These are phyloP conservation scores for Agapanthus africanus DNA, from an alignment of 106 monocot species.

Conservation along the genomic window DNA sequence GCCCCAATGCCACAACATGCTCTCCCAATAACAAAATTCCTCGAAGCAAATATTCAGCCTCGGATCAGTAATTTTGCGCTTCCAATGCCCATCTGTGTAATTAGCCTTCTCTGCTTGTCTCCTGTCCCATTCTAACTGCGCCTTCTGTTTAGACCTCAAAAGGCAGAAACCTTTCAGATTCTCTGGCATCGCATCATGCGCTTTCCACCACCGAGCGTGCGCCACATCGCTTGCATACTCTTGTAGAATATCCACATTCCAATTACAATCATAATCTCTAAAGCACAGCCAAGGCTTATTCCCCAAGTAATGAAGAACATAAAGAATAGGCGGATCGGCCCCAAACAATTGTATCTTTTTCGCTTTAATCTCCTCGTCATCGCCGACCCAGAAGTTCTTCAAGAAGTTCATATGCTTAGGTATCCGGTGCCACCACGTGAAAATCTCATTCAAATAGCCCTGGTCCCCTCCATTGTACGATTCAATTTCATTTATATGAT, in stretches of 20 bases:
- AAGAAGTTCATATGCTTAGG: slow-evolving; percentile 52
- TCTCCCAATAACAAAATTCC: slow-evolving; percentile 49
- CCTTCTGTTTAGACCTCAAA: slow-evolving; percentile 52
- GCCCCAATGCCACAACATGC: slow-evolving; percentile 49
- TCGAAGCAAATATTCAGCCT: slow-evolving; percentile 32
- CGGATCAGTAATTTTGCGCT: slow-evolving; percentile 31
- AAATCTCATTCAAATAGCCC: slow-evolving; percentile 53
- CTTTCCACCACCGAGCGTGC: slow-evolving; percentile 47
- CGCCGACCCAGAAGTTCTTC: slow-evolving; percentile 52
- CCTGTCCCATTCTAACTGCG: slow-evolving; percentile 46
- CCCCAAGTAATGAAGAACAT: slow-evolving; percentile 50
- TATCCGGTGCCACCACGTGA: slow-evolving; percentile 57
- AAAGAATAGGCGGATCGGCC: slow-evolving; percentile 35
- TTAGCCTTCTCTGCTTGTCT: slow-evolving; percentile 51
- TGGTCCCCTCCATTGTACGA: slow-evolving; percentile 63
- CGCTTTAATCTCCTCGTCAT: slow-evolving; percentile 32
- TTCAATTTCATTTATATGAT: slow-evolving; percentile 28
- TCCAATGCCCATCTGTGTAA: slow-evolving; percentile 44
- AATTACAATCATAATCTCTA: slow-evolving; percentile 22
- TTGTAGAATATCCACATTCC: slow-evolving; percentile 31
- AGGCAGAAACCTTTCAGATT: slow-evolving; percentile 35
- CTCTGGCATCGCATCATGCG: slow-evolving; percentile 46
- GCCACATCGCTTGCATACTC: slow-evolving; percentile 57
- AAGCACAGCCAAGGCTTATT: slow-evolving; percentile 52
- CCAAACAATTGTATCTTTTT: slow-evolving; percentile 30